Base-by-base conservation (phyloP, 371 early-diverging fungal species). In the Nematocida sp. region DNA sequence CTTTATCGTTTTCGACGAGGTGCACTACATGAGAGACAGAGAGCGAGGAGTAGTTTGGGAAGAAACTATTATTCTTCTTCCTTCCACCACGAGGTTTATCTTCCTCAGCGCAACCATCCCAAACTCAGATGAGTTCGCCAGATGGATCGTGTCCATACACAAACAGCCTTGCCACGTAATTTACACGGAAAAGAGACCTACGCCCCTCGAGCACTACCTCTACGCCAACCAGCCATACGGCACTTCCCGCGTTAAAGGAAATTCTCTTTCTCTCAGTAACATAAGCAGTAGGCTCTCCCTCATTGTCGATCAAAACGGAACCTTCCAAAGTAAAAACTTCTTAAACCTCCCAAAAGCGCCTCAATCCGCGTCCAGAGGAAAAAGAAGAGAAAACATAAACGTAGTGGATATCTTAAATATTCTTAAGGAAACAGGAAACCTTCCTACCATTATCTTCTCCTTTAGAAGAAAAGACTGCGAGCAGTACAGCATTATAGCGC, bases 11-110 rank as follows among this genome's bases (percentile, higher is more conserved):
- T 99, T 93, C 86, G 99, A 99, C 83, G 98, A 99, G 87, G 90
- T 99, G 63, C 99, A 97, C 84, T 99, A 99, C 82, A 95, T 99
- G 97, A 86, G 94, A 80, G 85, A 86, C 68, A 78, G 81, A 64
- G 86, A 86, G 55, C 90, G 98, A 79, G 99, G 99, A 80, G 98
- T 99, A 16, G 97, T 99, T 0, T 99, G 99, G 99, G 99, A 99
- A 83, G 99, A 99, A 85, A 93, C 95, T 0, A 89, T 97, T 54
- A 95, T 97, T 83, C 83, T 99, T 77, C 82, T 97, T 50, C 96
- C 96, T 30, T 89, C 90, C 69, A 93, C 93, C 40, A 79, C 80
- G 3, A 88, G 90, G 66, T 91, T 89, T 84, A 94, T 97, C 9
- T 97, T 99, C 81, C 87, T 99, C 53, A 95, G 95, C 25, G 98